Base-by-base conservation (phyloP, 2,329 filamentous ascomycete species). In the Fusarium udum region DNA sequence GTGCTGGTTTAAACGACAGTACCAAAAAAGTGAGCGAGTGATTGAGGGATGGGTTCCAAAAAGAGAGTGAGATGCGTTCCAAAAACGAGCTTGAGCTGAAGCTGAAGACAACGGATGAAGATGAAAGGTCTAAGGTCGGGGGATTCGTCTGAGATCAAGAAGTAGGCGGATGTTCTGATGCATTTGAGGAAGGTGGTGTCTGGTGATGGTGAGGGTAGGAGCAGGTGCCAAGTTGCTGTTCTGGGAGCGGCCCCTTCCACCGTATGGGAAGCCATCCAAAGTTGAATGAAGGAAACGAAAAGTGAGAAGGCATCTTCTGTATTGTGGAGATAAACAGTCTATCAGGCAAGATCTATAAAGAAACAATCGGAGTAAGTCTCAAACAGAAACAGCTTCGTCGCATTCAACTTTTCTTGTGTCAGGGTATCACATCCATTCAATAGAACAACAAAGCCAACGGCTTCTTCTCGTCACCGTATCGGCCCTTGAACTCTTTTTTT, bases 401-500 rank as follows among this genome's bases (percentile, higher is more conserved):
- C 18, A 48, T 36, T 65, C 36, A 52, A 32, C 34, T 49, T 56
- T 69, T 63, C 48, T 63, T 36, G 14, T 63, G 15, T 59, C 61
- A 52, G 74, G 74, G 73, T 74, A 77, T 78, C 77, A 78, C 76
- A 77, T 77, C 76, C 77, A 77, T 76, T 75, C 82, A 93, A 78
- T 89, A 93, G 82, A 93, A 93, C 28, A 93, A 79, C 78, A 93
- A 79, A 53, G 87, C 87, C 77, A 93, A 76, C 75, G 88, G 83
- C 76, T 86, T 87, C 75, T 90, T 87, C 65, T 87, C 85, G 60
- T 87, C 87, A 31, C 82, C 85, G 78, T 94, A 97, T 71, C 91
- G 87, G 57, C 90, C 90, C 81, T 91, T 92, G 75, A 98, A 88
- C 77, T 93, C 91, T 22, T 89, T 84, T 62, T 90, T 87, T 39